Evolutionary conservation across 108 stramenopile genomes (phyloP), one percentile per base, ranked within the genome.

Genomic region (Nitzschia inconspicua): DNA sequence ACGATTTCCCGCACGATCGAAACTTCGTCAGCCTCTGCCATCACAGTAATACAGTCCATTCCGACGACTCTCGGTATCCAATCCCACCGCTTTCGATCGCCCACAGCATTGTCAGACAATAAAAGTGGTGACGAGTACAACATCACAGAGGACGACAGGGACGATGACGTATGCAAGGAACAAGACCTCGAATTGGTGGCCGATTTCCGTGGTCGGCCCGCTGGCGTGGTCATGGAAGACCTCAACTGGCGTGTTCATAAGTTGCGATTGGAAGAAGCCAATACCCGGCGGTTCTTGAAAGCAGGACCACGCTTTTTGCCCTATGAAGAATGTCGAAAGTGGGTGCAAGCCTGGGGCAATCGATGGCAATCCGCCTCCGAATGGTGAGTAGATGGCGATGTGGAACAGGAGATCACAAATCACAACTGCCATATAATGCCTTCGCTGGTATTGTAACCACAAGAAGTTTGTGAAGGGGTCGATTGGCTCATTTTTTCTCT

Each of bases 261-360:
- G 53, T 36, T 84, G 7, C 75, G 79, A 16, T 66, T 91, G 41
- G 89, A 91, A 53, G 83, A 91, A 67, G 81, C 65, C 44, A 85
- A 86, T 49, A 86, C 60, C 16, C 48, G 60, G 30, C 78, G 81
- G 10, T 81, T 86, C 47, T 69, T 91, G n/a, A 79, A 80, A 42
- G 32, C 78, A 16, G 56, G 55, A 22, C 76, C 83, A n/a, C 37
- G 78, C 9, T 78, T 73, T 56, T 47, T 84, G 20, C 83, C 83
- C 14, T 84, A 84, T 53, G 78, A 75, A 23, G 83, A 84, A 42
- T 73, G 72, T 52, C 47, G 65, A 3, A 78, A 76, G 55, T 84
- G 83, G 83, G 83, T 84, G 3, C 66, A 70, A 60, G 83, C 83
- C 14, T 78, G 61, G 63, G 66, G 66, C n/a, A 41, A 65, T 23